These are phyloP conservation scores for Capsella bursapastoris DNA, from an alignment of 345 rosid genomes.

Conservation along the genomic window DNA sequence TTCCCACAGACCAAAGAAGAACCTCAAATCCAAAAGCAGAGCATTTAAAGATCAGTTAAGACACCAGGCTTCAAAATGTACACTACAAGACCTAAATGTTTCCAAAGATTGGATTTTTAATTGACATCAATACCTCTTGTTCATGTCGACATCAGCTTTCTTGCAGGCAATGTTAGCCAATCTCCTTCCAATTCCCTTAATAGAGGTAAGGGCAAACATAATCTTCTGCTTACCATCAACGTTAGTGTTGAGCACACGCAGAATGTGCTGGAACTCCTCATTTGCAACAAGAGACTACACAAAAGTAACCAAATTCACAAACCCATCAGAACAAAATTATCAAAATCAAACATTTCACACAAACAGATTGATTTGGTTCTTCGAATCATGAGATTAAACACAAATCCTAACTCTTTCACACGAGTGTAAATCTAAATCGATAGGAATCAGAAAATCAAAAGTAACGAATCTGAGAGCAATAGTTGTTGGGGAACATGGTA, in stretches of 20 bases:
- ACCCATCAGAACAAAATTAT: not conserved
- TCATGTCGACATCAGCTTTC: constrained; percentile 97
- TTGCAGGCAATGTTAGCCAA: constrained; percentile 93
- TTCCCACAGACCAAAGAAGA: not conserved
- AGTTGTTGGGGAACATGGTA: too few species aligned
- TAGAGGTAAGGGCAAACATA: constrained; percentile 92
- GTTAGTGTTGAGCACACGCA: constrained; percentile 92
- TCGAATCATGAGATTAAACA: not conserved
- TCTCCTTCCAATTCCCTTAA: constrained; percentile 89
- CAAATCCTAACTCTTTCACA: not conserved
- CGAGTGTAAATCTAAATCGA: not conserved
- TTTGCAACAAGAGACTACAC: constrained; percentile 81
- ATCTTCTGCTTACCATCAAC: constrained; percentile 92
- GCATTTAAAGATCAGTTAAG: not conserved
- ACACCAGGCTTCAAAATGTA: not conserved
- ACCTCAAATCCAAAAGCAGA: too few species aligned
- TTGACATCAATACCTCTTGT: constrained; percentile 61
- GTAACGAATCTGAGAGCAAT: not conserved
- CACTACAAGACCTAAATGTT: not conserved
- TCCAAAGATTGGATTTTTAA: too few species aligned
- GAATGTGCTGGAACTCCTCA: constrained; percentile 93
- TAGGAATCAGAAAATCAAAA: not conserved
- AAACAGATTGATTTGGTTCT: not conserved
- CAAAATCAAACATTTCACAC: not conserved
- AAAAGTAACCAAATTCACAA: not conserved